These are phyloP conservation scores for Noccaea bulbosa DNA, from an alignment of 345 rosid genomes.

Conservation along the genomic window DNA sequence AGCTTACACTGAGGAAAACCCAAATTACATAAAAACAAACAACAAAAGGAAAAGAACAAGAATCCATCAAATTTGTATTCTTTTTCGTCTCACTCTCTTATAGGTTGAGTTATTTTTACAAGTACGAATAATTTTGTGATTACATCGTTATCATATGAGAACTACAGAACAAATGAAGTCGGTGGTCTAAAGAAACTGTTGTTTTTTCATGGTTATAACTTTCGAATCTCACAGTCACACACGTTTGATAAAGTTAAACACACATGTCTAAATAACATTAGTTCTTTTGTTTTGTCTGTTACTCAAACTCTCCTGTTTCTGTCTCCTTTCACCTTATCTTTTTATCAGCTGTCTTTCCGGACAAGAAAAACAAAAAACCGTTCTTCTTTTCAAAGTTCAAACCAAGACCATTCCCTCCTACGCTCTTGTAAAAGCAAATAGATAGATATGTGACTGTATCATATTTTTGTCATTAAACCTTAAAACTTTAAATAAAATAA, in stretches of 20 bases:
- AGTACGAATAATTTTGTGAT: background rate
- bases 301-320: background rate
- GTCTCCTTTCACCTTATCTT: constrained; percentile 26
- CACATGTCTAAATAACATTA: constrained; percentile 13
- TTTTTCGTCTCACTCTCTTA: background rate
- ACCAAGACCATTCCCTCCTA: constrained; percentile 20
- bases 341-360: constrained; percentile 36
- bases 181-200: constrained; percentile 44
- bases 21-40: constrained; percentile 16
- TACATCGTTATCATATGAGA: constrained; percentile 7
- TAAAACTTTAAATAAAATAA: too few species aligned
- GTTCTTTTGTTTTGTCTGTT: background rate
- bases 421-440: constrained; percentile 7
- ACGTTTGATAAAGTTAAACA: background rate
- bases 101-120: background rate
- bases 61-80: constrained; percentile 1
- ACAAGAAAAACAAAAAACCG: constrained; percentile 25
- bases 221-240: constrained; percentile 17
- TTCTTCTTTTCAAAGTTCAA: constrained; percentile 36
- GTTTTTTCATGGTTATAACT: constrained; percentile 11
- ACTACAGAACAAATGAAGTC: constrained; percentile 29
- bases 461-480: too few species aligned
- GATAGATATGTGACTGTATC: background rate
- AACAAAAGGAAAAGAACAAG: constrained; percentile 3
- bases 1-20: background rate